phyloP scores from a whole-genome alignment of 1,284 basidiomycete species.

The Cutaneotrichosporon arboriforme region DNA sequence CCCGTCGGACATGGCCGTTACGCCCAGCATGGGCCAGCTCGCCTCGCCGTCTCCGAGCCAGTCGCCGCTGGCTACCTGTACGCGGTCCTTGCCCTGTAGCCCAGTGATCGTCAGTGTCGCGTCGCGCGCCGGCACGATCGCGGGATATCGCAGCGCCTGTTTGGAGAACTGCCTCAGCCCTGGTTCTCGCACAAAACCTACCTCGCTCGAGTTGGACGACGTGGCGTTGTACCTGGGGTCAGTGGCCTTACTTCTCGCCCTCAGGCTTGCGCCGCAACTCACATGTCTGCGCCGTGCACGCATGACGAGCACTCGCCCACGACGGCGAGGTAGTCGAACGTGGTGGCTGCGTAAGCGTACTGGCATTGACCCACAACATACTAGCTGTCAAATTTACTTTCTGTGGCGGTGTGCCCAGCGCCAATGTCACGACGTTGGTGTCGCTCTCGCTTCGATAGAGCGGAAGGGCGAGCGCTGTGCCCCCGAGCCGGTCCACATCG shows the following conservation, averaged over 20 bases:
- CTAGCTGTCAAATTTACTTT: conserved; percentile 36
- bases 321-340: neutral
- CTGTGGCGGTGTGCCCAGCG: conserved; percentile 31
- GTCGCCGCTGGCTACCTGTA: too few species aligned
- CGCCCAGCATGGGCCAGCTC: neutral
- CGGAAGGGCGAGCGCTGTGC: conserved; percentile 26
- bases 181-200: neutral
- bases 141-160: too few species aligned
- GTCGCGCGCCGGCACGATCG: too few species aligned
- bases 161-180: too few species aligned
- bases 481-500: conserved; percentile 27
- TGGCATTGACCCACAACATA: conserved; percentile 16
- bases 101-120: too few species aligned
- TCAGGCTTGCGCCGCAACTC: too few species aligned
- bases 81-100: too few species aligned
- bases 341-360: conserved; percentile 8
- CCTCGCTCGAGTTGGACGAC: neutral
- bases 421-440: conserved; percentile 28
- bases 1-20: neutral
- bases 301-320: neutral
- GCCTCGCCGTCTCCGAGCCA: neutral
- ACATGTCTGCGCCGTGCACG: too few species aligned
- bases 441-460: conserved; percentile 32
- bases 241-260: too few species aligned
- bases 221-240: conserved; percentile 2